These are phyloP conservation scores for Globisporangium cederbergense DNA, from an alignment of 352 stramenopile genomes.

Conservation along the genomic window DNA sequence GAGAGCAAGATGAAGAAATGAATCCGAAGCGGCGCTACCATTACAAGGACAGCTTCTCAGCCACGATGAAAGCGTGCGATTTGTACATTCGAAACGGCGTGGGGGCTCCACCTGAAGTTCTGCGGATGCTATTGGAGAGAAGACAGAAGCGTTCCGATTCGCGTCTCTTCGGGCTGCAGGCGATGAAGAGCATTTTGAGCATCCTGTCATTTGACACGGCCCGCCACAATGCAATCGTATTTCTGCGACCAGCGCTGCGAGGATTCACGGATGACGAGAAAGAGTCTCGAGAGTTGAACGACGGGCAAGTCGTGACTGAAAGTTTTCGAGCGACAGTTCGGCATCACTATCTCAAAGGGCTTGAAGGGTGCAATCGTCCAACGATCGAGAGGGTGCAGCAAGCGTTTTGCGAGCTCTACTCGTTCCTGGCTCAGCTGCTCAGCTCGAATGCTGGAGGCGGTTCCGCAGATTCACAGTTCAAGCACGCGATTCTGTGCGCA, in stretches of 20 bases:
- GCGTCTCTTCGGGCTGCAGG: constrained; percentile 74
- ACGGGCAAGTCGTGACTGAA: constrained; percentile 70
- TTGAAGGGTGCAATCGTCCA: constrained; percentile 75
- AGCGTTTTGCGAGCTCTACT: constrained; percentile 78
- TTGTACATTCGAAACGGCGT: constrained; percentile 84
- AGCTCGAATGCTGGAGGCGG: constrained; percentile 20
- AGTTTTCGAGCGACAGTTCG: constrained; percentile 83
- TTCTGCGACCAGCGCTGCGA: constrained; percentile 77
- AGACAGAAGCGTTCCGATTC: constrained; percentile 69
- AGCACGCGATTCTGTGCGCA: constrained; percentile 75
- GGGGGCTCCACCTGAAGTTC: constrained; percentile 74
- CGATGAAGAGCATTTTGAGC: constrained; percentile 73
- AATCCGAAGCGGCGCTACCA: constrained; percentile 25
- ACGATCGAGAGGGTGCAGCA: constrained; percentile 53
- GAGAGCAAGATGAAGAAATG: constrained; percentile 26
- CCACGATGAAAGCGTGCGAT: constrained; percentile 84
- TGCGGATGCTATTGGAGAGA: constrained; percentile 67
- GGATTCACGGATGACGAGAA: constrained; percentile 86
- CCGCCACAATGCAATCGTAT: constrained; percentile 75
- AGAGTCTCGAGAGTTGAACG: constrained; percentile 72
- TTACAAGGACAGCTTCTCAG: constrained; percentile 68
- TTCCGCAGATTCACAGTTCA: constrained; percentile 51
- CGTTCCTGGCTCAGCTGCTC: constrained; percentile 57
- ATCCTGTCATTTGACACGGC: constrained; percentile 73
- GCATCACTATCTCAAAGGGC: constrained; percentile 84